Evolutionary conservation across 352 stramenopile species (phyloP).

Genomic region (Phytophthora melonis): DNA sequence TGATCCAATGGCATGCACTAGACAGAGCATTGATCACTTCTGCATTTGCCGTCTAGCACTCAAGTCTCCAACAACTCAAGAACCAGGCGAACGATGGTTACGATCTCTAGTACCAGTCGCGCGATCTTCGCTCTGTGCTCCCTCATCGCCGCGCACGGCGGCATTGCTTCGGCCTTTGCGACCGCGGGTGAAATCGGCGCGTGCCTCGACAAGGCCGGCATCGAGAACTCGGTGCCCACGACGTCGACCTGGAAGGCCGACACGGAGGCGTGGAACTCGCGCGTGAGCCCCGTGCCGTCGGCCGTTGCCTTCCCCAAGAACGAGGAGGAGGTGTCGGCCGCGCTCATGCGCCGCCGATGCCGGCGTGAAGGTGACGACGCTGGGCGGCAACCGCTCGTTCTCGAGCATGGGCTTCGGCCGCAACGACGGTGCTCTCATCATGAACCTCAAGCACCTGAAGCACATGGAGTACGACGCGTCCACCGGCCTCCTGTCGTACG

Average conservation of each 20-base stretch:
- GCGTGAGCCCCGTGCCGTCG: conserved; percentile 30
- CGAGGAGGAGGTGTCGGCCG: conserved; percentile 30
- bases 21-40: no score
- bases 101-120: neutral
- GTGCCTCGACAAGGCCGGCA: conserved; percentile 23
- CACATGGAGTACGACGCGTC: conserved; percentile 28
- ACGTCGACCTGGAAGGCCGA: conserved; percentile 34
- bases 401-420: conserved; percentile 41
- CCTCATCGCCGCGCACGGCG: conserved; percentile 10
- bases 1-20: no score
- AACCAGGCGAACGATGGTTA: no score
- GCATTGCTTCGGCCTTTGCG: neutral
- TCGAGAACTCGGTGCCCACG: conserved; percentile 32
- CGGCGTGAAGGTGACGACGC: conserved; percentile 36
- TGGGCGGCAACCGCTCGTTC: conserved; percentile 43
- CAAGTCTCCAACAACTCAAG: no score
- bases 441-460: conserved; percentile 36
- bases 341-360: conserved; percentile 31
- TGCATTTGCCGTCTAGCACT: no score
- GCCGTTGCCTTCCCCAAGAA: conserved; percentile 34
- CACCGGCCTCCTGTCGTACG: conserved; percentile 34
- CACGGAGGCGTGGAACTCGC: conserved; percentile 41
- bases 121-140: neutral
- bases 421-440: conserved; percentile 37
- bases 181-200: conserved; percentile 15